Percentiles rank a stretch among this genome's conserved stretches.
These are phyloP conservation scores for Cercospora citrullina DNA, from an alignment of 2,329 filamentous ascomycete genomes.

Conservation along the genomic window DNA sequence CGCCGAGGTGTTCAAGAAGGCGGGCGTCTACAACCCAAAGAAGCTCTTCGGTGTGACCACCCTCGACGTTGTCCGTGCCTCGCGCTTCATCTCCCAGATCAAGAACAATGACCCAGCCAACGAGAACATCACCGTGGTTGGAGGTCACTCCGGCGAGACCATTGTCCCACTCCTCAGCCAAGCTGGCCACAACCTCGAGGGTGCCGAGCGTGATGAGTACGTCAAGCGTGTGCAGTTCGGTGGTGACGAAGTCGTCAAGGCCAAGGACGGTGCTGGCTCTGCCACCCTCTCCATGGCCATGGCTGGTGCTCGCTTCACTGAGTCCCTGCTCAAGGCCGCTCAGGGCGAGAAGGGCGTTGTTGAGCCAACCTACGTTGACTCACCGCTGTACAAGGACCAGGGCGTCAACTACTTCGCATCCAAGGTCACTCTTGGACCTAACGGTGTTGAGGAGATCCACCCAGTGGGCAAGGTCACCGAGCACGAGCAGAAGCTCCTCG, in stretches of 20 bases:
- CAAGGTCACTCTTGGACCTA: slow-evolving; percentile 91
- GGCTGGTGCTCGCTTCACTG: slow-evolving; percentile 81
- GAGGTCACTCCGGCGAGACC: slow-evolving; percentile 96
- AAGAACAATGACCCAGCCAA: slow-evolving; percentile 85
- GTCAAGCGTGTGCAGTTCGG: slow-evolving; percentile 97
- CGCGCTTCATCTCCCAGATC: slow-evolving; percentile 94
- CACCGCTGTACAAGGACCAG: slow-evolving; percentile 96
- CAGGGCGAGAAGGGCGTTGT: slow-evolving; percentile 93
- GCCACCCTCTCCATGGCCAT: slow-evolving; percentile 99
- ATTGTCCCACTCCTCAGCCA: slow-evolving; percentile 98
- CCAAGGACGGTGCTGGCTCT: slow-evolving; percentile 96
- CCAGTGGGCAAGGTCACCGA: slow-evolving; percentile 81
- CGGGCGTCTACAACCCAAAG: slow-evolving; percentile 98
- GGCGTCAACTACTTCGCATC: slow-evolving; percentile 96
- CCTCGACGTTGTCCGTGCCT: slow-evolving; percentile 96
- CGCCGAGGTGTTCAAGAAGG: slow-evolving; percentile 93
- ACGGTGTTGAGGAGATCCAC: slow-evolving; percentile 92
- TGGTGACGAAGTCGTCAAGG: slow-evolving; percentile 98
- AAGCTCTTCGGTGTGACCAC: slow-evolving; percentile 99
- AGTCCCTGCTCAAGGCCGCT: slow-evolving; percentile 87
- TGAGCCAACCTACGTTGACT: slow-evolving; percentile 96
- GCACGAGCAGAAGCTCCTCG: slow-evolving; percentile 85
- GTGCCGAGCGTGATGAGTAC: slow-evolving; percentile 72
- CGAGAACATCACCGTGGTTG: slow-evolving; percentile 94
- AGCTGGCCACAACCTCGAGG: slow-evolving; percentile 81